Evolutionary conservation across 2,329 filamentous ascomycete genomes (phyloP).

Genomic region (Talaromyces sp.): DNA sequence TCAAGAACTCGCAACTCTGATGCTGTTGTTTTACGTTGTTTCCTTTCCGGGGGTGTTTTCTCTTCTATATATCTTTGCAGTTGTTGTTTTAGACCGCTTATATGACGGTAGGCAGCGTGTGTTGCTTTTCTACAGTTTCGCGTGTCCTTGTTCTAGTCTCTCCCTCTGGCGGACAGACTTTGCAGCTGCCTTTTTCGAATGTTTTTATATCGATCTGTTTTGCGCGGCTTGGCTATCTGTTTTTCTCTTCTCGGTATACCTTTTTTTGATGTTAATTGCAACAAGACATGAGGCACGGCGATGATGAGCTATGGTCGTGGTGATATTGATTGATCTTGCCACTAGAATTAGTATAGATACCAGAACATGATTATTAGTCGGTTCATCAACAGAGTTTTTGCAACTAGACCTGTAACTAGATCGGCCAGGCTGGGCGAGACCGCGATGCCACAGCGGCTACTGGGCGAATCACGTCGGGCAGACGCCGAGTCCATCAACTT

Average conservation of each 20-base stretch:
- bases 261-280: not conserved
- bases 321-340: not conserved
- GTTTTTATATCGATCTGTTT: not conserved
- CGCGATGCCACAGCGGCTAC: not conserved
- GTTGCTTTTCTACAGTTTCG: conserved; percentile 20
- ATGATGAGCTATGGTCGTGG: conserved; percentile 1
- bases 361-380: not conserved
- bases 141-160: conserved; percentile 15
- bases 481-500: not conserved
- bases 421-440: not conserved
- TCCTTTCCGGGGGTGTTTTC: not conserved
- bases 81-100: conserved; percentile 20
- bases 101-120: conserved; percentile 12
- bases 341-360: not conserved
- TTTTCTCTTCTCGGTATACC: not conserved
- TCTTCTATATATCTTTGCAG: not conserved
- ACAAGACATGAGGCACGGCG: not conserved
- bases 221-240: conserved; percentile 4
- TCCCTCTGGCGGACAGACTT: not conserved
- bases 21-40: not conserved
- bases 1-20: conserved; percentile 4
- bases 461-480: not conserved
- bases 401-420: not conserved
- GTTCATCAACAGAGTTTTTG: not conserved
- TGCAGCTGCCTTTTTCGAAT: not conserved